Evolutionary conservation across 2,329 filamentous ascomycete species (phyloP).

Genomic region (Dryadomyces sulphureus): DNA sequence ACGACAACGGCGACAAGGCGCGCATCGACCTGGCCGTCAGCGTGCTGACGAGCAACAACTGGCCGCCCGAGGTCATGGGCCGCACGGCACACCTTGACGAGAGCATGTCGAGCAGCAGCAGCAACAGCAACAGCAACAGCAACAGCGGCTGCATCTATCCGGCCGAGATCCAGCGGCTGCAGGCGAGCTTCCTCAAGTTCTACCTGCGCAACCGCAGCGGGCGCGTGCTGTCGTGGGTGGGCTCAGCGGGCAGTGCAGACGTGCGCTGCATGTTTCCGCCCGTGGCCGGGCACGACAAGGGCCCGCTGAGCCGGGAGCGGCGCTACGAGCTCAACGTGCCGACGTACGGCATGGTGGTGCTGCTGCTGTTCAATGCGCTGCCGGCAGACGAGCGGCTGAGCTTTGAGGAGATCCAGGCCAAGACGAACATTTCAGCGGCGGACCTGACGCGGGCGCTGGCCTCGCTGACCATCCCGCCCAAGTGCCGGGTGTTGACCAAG

Average conservation of each 20-base stretch:
- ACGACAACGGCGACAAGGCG: constrained; percentile 28
- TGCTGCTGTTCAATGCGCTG: constrained; percentile 80
- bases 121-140: constrained; percentile 12
- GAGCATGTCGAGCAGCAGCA: constrained; percentile 13
- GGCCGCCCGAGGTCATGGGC: constrained; percentile 83
- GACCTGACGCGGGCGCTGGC: constrained; percentile 69
- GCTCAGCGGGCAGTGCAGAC: constrained; percentile 62
- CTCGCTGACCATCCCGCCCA: constrained; percentile 68
- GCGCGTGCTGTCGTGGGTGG: constrained; percentile 72
- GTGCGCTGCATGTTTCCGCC: constrained; percentile 66
- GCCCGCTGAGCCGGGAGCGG: constrained; percentile 44
- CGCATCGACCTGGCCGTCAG: constrained; percentile 69
- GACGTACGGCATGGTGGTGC: constrained; percentile 81
- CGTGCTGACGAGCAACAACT: constrained; percentile 84
- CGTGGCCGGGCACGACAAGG: constrained; percentile 54
- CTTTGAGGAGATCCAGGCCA: constrained; percentile 67
- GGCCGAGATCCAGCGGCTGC: constrained; percentile 55
- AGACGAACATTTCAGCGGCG: constrained; percentile 59
- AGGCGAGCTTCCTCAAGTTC: constrained; percentile 75
- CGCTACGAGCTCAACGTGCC: constrained; percentile 85
- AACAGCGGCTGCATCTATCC: constrained; percentile 55
- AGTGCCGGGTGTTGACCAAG: constrained; percentile 68
- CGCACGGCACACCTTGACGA: constrained; percentile 35
- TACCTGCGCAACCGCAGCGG: constrained; percentile 82
- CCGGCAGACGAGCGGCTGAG: constrained; percentile 24